Evolutionary conservation across 345 rosid species (phyloP).

Genomic region (Populus alba): DNA sequence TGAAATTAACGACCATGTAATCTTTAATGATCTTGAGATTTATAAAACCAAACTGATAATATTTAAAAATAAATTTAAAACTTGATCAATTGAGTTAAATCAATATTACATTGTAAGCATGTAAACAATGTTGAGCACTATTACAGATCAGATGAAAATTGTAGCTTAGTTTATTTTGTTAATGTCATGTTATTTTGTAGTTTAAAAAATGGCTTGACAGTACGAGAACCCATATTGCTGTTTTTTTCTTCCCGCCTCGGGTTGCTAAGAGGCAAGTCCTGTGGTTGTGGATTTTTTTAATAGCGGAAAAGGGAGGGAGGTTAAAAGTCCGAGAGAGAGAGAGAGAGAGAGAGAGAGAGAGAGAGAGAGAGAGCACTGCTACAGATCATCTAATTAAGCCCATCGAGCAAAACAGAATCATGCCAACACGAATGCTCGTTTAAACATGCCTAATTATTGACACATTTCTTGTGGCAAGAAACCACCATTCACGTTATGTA

Average conservation of each 20-base stretch:
- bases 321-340: not conserved
- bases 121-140: too few relatives aligned
- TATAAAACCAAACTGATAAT: too few relatives aligned
- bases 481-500: too few relatives aligned
- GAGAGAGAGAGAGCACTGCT: too few relatives aligned
- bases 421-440: not conserved
- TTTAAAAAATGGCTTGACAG: not conserved
- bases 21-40: too few relatives aligned
- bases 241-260: slow-evolving; percentile 27
- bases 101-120: too few relatives aligned
- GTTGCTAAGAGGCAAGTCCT: not conserved
- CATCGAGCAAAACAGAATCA: not conserved
- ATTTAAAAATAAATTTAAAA: too few relatives aligned
- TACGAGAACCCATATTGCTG: not conserved
- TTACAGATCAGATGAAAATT: too few relatives aligned
- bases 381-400: not conserved
- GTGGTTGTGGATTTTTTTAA: not conserved
- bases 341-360: too few relatives aligned
- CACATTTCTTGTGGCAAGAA: not conserved
- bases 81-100: too few relatives aligned
- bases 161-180: too few relatives aligned
- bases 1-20: too few relatives aligned
- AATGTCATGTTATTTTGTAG: not conserved
- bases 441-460: not conserved
- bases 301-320: not conserved